Percentiles rank a stretch among this genome's conserved stretches.
Conservation (phyloP, 139 green algal species). For the Chlamydomonas urium region DNA sequence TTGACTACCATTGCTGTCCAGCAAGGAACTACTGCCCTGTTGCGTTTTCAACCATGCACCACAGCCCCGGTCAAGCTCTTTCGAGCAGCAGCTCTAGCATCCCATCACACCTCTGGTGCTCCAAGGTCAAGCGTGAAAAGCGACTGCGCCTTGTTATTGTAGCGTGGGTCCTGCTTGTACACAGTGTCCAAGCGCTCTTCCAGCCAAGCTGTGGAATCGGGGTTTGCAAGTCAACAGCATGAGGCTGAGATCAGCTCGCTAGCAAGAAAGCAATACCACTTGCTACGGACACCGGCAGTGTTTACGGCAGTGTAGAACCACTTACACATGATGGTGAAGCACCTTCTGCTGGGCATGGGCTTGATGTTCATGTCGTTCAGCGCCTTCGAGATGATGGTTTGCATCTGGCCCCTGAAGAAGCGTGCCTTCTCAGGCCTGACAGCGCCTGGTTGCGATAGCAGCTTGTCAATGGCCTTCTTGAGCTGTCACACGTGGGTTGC, state of each 20-base stretch:
- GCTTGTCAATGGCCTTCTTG: slow-evolving; percentile 59
- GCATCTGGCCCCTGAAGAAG: slow-evolving; percentile 97
- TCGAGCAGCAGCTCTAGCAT: not conserved
- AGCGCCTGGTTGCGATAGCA: slow-evolving; percentile 69
- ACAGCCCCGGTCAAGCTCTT: not conserved
- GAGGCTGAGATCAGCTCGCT: no score
- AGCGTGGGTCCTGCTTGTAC: slow-evolving; percentile 84
- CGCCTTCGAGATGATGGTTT: slow-evolving; percentile 95
- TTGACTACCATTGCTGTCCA: no score
- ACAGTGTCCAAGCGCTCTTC: slow-evolving; percentile 80
- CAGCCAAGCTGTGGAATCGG: slow-evolving; percentile 61
- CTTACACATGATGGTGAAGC: slow-evolving; percentile 86
- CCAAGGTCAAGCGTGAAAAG: slow-evolving; percentile 81
- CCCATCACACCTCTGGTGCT: slow-evolving; percentile 63
- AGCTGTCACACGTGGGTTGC: slow-evolving; percentile 58
- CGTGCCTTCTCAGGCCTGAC: slow-evolving; percentile 63
- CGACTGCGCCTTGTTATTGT: slow-evolving; percentile 67
- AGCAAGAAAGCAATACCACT: no score
- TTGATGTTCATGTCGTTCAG: slow-evolving; percentile 86
- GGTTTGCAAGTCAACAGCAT: no score
- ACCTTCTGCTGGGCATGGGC: slow-evolving; percentile 83
- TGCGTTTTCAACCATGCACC: no score
- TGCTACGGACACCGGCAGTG: not conserved
- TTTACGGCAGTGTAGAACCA: slow-evolving; percentile 9
- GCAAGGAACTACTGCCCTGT: no score